phyloP scores from a whole-genome alignment of 805 yeast species.

The Metschnikowia lunata region DNA sequence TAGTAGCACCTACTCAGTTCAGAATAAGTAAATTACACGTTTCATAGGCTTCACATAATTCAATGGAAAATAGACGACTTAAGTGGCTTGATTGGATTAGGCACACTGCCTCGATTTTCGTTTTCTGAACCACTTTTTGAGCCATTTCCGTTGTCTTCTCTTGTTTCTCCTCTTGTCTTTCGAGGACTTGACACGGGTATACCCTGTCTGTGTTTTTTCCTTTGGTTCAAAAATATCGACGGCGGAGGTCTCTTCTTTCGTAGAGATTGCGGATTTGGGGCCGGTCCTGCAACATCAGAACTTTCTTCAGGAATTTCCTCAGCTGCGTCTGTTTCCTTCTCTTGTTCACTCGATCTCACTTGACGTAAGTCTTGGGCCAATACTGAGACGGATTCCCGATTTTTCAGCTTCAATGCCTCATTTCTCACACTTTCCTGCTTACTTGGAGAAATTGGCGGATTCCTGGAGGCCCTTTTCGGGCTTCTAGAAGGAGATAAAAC shows the following conservation, averaged over 20 bases:
- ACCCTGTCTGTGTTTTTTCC: constrained; percentile 2
- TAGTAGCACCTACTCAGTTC: no score
- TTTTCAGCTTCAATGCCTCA: background rate
- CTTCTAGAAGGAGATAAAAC: background rate
- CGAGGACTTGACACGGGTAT: background rate
- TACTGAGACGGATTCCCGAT: background rate
- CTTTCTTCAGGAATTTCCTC: no score
- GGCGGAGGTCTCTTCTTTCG: constrained; percentile 10
- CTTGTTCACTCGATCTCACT: background rate
- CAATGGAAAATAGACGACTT: constrained; percentile 29
- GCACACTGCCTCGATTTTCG: background rate
- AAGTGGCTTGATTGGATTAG: constrained; percentile 17
- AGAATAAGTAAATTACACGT: no score
- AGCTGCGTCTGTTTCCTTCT: background rate
- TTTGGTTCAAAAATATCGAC: constrained; percentile 12
- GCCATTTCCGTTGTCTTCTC: background rate
- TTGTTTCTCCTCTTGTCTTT: background rate
- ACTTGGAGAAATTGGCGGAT: background rate
- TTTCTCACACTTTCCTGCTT: background rate
- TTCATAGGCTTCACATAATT: no score
- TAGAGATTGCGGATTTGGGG: background rate
- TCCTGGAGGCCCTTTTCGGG: background rate
- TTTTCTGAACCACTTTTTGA: background rate
- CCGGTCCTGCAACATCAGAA: background rate
- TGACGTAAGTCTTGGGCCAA: background rate